These are phyloP conservation scores for Dryadomyces quercus-mongolicae DNA, from an alignment of 2,329 filamentous ascomycete genomes.

Conservation along the genomic window DNA sequence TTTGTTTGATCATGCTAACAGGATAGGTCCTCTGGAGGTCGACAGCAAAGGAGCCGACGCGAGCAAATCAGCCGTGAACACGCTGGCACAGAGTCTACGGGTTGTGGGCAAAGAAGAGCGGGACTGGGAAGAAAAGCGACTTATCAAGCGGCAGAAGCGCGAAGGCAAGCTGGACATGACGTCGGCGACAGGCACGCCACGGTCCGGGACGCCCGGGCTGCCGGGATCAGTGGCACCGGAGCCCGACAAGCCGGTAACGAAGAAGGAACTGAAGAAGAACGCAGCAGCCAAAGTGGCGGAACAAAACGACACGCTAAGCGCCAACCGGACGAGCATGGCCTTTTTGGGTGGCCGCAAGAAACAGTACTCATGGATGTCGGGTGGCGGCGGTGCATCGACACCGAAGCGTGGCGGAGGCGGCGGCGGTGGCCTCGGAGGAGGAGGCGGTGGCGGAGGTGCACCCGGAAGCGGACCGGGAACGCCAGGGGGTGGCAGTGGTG, in stretches of 20 bases:
- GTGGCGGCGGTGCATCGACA: constrained; percentile 40
- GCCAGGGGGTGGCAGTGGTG: constrained; percentile 13
- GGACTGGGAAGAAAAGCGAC: constrained; percentile 58
- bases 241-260: constrained; percentile 58
- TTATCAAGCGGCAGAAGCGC: constrained; percentile 55
- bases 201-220: constrained; percentile 43
- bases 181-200: constrained; percentile 10
- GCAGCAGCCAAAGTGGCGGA: constrained; percentile 69
- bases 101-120: constrained; percentile 54
- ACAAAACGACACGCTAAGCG: constrained; percentile 65
- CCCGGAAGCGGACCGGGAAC: constrained; percentile 20
- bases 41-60: constrained; percentile 18
- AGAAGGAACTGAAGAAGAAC: constrained; percentile 73
- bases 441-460: constrained; percentile 4
- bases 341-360: constrained; percentile 52
- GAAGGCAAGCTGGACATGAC: constrained; percentile 40
- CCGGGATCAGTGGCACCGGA: constrained; percentile 53
- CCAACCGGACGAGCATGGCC: constrained; percentile 69
- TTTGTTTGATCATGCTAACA: constrained; percentile 8
- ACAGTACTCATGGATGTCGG: constrained; percentile 66
- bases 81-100: constrained; percentile 37
- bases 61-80: constrained; percentile 33
- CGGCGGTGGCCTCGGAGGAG: constrained; percentile 14
- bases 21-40: constrained; percentile 27
- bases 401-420: constrained; percentile 29